phyloP scores from a whole-genome alignment of 306 rosid genomes.

The Cucurbita argyrosperma region DNA sequence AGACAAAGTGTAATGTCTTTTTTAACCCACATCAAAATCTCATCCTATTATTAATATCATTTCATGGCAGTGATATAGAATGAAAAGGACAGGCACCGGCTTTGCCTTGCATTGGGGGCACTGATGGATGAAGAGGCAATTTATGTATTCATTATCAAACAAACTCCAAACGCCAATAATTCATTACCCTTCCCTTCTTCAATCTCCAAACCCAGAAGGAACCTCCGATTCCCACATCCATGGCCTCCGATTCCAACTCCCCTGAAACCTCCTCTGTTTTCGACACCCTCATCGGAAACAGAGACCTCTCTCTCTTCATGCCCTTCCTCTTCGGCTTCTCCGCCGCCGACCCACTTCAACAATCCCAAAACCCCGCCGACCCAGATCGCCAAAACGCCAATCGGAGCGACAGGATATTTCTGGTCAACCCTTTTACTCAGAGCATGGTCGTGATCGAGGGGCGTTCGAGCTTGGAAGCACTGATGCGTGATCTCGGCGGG shows the following conservation, averaged over 20 bases:
- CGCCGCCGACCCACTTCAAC: neutral
- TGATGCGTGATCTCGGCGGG: conserved; percentile 23
- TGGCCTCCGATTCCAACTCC: conserved; percentile 46
- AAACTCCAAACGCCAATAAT: no score
- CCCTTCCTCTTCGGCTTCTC: conserved; percentile 50
- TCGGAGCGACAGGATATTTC: conserved; percentile 25
- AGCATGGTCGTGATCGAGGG: conserved; percentile 54
- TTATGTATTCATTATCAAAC: no score
- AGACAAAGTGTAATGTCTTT: no score
- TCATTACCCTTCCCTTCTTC: neutral
- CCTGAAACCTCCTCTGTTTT: conserved; percentile 22
- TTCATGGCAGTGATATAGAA: no score
- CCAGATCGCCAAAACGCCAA: neutral
- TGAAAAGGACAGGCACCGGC: no score
- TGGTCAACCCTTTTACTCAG: conserved; percentile 44
- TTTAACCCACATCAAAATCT: no score
- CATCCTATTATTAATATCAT: no score
- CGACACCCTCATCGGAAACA: conserved; percentile 27
- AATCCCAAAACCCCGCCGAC: neutral
- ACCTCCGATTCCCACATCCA: conserved; percentile 1
- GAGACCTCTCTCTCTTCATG: conserved; percentile 32
- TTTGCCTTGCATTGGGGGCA: no score
- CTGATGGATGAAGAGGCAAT: no score
- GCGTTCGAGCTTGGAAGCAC: conserved; percentile 26
- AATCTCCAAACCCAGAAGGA: neutral